These are phyloP conservation scores for Nymphaea colorata DNA, from an alignment of 164 flowering plant genomes.

Conservation along the genomic window DNA sequence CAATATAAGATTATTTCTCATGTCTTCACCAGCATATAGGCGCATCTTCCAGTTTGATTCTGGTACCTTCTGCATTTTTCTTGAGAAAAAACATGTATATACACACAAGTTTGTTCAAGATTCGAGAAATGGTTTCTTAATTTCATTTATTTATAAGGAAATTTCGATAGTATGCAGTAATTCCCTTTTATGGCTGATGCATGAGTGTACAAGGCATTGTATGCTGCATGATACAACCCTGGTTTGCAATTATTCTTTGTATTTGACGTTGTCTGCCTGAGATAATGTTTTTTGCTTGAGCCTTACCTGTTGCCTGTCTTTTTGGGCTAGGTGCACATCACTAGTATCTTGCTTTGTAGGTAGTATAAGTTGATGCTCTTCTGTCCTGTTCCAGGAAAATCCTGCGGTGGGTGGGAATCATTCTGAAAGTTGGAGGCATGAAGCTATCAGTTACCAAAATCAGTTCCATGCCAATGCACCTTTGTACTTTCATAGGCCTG, in stretches of 20 bases:
- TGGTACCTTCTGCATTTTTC: no score
- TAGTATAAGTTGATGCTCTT: background rate
- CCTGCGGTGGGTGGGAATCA: conserved; percentile 30
- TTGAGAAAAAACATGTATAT: no score
- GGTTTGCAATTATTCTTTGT: background rate
- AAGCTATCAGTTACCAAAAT: conserved; percentile 38
- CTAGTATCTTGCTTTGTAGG: background rate
- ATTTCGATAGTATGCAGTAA: no score
- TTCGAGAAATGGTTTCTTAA: no score
- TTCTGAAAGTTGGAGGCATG: conserved; percentile 57
- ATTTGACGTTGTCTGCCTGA: background rate
- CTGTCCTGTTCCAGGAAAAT: conserved; percentile 29
- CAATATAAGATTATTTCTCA: no score
- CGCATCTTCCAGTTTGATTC: no score
- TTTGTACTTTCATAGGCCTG: conserved; percentile 34
- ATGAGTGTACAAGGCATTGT: no score
- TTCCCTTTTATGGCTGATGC: no score
- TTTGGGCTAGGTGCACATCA: background rate
- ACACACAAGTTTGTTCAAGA: no score
- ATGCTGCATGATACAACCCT: no score
- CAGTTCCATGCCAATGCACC: conserved; percentile 25
- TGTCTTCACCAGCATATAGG: no score
- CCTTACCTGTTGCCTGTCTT: background rate
- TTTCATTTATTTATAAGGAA: no score
- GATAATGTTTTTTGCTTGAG: conserved; percentile 4